Evolutionary conservation across 495 filamentous ascomycete species (phyloP).

Genomic region (Penicillium riverlandense): DNA sequence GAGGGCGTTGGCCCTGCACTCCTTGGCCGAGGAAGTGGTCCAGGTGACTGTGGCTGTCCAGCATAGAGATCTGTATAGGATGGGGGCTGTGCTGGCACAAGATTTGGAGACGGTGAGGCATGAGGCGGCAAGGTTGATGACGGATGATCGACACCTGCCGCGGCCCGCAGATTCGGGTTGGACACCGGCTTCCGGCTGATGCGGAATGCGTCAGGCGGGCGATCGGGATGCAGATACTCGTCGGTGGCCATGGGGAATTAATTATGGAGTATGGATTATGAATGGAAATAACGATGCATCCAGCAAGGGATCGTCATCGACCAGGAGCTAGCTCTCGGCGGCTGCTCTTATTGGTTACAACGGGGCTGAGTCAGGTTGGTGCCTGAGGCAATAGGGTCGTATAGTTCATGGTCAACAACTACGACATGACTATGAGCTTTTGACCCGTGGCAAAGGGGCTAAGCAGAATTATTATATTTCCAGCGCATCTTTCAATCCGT

Average conservation of each 20-base stretch:
- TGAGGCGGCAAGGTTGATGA: background rate
- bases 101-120: slow-evolving; percentile 6
- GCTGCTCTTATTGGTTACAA: background rate
- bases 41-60: background rate
- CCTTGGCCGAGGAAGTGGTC: slow-evolving; percentile 4
- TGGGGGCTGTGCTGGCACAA: slow-evolving; percentile 10
- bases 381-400: too few relatives aligned
- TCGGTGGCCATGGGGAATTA: too few relatives aligned
- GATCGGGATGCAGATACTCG: slow-evolving; percentile 4
- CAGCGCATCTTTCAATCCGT: too few relatives aligned
- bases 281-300: too few relatives aligned
- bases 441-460: slow-evolving; percentile 10
- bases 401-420: background rate
- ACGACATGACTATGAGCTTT: background rate
- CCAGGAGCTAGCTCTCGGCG: background rate
- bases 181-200: slow-evolving; percentile 21
- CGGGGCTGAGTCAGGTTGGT: too few relatives aligned
- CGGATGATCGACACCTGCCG: slow-evolving; percentile 8
- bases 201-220: slow-evolving; percentile 9
- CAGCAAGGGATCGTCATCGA: background rate
- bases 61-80: slow-evolving; percentile 18
- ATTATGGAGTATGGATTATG: too few relatives aligned
- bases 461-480: background rate
- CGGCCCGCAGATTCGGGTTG: slow-evolving; percentile 17
- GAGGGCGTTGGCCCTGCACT: slow-evolving; percentile 9